Evolutionary conservation across 169 alveolate genomes (phyloP).

Genomic region (Cyclospora cayetanensis): DNA sequence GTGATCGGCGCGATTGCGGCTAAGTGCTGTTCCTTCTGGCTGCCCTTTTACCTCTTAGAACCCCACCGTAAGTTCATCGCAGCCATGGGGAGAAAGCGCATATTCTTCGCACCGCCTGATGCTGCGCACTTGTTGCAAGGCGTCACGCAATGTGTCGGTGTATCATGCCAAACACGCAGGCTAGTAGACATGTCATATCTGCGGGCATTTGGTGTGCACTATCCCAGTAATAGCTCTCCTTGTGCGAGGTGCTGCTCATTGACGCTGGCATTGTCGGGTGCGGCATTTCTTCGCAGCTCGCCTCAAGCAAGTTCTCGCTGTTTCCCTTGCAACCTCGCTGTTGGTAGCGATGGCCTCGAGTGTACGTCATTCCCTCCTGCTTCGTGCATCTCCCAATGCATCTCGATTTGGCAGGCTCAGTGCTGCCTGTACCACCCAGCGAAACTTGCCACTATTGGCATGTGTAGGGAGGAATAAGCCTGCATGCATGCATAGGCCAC

Average conservation of each 20-base stretch:
- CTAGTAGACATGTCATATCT: neutral
- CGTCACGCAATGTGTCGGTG: neutral
- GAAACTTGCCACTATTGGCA: no score
- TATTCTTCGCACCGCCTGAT: no score
- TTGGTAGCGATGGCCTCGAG: neutral
- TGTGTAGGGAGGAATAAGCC: no score
- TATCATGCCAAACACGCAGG: neutral
- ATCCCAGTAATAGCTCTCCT: no score
- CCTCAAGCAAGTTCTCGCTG: neutral
- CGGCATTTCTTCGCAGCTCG: neutral
- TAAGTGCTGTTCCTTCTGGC: neutral
- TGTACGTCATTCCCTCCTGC: neutral
- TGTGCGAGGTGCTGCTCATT: no score
- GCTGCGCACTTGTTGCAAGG: neutral
- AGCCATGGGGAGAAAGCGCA: neutral
- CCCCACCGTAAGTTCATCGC: neutral
- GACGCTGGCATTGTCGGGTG: neutral
- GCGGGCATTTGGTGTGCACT: neutral
- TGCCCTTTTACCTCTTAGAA: neutral
- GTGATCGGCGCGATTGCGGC: neutral
- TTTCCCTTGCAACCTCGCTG: neutral
- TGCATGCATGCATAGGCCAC: no score
- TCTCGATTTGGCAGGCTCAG: no score
- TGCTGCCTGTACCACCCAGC: no score
- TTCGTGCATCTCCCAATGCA: neutral